Evolutionary conservation across 2,329 filamentous ascomycete genomes (phyloP).

Genomic region (Macrophomina pseudophaseolina): DNA sequence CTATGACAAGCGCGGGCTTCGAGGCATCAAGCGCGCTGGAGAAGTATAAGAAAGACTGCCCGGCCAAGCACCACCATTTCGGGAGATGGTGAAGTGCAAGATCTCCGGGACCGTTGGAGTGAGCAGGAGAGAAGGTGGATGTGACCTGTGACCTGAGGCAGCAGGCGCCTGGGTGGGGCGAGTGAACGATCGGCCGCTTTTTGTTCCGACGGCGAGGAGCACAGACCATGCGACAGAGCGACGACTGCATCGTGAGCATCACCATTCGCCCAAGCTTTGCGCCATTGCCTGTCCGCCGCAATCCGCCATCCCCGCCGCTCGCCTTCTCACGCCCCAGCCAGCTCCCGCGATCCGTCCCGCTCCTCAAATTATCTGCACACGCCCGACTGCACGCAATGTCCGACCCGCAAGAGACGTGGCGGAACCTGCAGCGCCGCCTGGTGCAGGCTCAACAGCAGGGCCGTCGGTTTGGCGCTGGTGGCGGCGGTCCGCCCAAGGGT

Average conservation of each 20-base stretch:
- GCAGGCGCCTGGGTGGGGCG: neutral
- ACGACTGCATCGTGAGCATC: slow-evolving; percentile 14
- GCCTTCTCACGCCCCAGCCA: neutral
- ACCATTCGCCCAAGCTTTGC: slow-evolving; percentile 2
- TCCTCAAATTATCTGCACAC: neutral
- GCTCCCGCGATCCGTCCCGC: neutral
- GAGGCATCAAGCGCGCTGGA: too few species aligned
- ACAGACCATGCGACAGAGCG: neutral
- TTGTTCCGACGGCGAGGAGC: slow-evolving; percentile 12
- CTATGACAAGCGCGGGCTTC: neutral
- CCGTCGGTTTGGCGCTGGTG: slow-evolving; percentile 41
- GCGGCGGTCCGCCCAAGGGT: slow-evolving; percentile 55
- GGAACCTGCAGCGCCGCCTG: slow-evolving; percentile 67
- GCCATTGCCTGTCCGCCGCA: slow-evolving; percentile 12
- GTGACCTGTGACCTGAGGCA: neutral
- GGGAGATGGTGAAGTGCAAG: neutral
- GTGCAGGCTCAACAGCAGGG: slow-evolving; percentile 55
- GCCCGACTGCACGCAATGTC: neutral
- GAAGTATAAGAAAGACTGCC: neutral
- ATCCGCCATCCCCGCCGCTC: neutral
- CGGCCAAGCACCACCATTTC: too few species aligned
- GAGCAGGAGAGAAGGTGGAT: neutral
- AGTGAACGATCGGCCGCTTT: slow-evolving; percentile 16
- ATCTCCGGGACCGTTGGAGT: too few species aligned
- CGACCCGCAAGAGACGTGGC: slow-evolving; percentile 70